phyloP scores from a whole-genome alignment of 202 grass and related monocot species.

The Setaria italica region DNA sequence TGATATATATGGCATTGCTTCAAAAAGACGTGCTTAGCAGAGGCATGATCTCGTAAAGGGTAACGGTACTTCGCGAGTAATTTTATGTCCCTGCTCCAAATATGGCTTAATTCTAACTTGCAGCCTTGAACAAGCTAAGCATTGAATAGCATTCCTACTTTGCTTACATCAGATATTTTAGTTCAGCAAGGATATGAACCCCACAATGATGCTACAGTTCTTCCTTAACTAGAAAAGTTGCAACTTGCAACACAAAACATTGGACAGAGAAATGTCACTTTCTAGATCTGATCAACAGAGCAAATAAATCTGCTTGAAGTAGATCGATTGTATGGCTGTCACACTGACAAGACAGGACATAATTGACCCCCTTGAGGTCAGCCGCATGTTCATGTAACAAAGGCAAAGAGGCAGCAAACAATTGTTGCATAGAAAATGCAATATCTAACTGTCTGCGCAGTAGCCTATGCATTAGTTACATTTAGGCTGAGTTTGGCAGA shows the following conservation, averaged over 20 bases:
- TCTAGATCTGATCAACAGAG: slow-evolving; percentile 17
- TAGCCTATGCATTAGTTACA: slow-evolving; percentile 16
- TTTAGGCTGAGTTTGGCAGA: not conserved
- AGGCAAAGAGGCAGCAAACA: not conserved
- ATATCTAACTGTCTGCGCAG: not conserved
- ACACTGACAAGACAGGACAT: not conserved
- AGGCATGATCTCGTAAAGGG: slow-evolving; percentile 49
- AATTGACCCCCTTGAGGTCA: slow-evolving; percentile 21
- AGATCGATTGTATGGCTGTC: slow-evolving; percentile 1
- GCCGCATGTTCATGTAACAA: slow-evolving; percentile 34
- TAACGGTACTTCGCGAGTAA: not conserved
- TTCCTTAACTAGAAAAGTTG: not conserved
- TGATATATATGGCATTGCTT: slow-evolving; percentile 43
- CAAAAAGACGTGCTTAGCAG: slow-evolving; percentile 46
- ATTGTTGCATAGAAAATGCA: slow-evolving; percentile 36
- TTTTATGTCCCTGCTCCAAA: slow-evolving; percentile 40
- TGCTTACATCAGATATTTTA: slow-evolving; percentile 42
- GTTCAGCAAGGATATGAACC: slow-evolving; percentile 15
- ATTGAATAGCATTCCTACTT: not conserved
- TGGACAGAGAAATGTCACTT: slow-evolving; percentile 16
- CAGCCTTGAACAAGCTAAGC: not conserved
- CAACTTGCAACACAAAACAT: slow-evolving; percentile 8
- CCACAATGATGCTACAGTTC: not conserved
- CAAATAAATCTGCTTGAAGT: slow-evolving; percentile 17
- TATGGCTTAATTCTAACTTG: slow-evolving; percentile 40